phyloP scores from a whole-genome alignment of 768 basidiomycete genomes.

The Gautieria morchelliformis region DNA sequence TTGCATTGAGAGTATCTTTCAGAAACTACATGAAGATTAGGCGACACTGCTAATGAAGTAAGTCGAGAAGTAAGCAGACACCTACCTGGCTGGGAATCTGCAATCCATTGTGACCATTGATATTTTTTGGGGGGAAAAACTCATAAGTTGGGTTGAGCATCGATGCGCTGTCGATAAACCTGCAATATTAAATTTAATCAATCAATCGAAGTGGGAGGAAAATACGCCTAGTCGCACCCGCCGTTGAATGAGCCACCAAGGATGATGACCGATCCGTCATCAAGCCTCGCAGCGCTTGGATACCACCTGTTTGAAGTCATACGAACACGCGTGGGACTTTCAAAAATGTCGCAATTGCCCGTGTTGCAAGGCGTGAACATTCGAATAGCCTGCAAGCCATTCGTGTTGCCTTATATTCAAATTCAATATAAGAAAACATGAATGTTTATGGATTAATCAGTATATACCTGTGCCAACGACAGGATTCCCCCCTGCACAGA shows the following conservation, averaged over 20 bases:
- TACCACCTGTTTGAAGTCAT: slow-evolving; percentile 64
- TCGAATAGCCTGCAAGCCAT: slow-evolving; percentile 23
- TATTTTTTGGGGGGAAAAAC: slow-evolving; percentile 51
- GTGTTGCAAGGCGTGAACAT: slow-evolving; percentile 61
- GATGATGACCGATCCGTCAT: slow-evolving; percentile 33
- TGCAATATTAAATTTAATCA: slow-evolving; percentile 33
- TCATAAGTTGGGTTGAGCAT: slow-evolving; percentile 79
- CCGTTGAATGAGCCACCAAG: slow-evolving; percentile 11
- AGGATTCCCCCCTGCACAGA: slow-evolving; percentile 2
- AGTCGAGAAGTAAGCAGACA: background rate
- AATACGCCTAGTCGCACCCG: background rate
- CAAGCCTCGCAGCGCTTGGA: slow-evolving; percentile 41
- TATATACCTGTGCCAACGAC: slow-evolving; percentile 1
- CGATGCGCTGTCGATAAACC: slow-evolving; percentile 59
- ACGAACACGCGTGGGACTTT: slow-evolving; percentile 23
- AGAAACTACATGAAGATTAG: slow-evolving; percentile 11
- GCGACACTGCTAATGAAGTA: background rate
- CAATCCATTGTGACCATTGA: slow-evolving; percentile 42
- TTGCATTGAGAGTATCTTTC: slow-evolving; percentile 13
- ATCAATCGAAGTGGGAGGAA: slow-evolving; percentile 8
- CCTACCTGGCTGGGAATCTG: slow-evolving; percentile 30
- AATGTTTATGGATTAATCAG: background rate
- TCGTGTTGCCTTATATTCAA: background rate
- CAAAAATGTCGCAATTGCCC: slow-evolving; percentile 48
- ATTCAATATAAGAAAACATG: background rate